Evolutionary conservation across 2,329 filamentous ascomycete species (phyloP), one percentile per base, ranked within the genome.

Genomic region (Acephala macrosclerotiorum): DNA sequence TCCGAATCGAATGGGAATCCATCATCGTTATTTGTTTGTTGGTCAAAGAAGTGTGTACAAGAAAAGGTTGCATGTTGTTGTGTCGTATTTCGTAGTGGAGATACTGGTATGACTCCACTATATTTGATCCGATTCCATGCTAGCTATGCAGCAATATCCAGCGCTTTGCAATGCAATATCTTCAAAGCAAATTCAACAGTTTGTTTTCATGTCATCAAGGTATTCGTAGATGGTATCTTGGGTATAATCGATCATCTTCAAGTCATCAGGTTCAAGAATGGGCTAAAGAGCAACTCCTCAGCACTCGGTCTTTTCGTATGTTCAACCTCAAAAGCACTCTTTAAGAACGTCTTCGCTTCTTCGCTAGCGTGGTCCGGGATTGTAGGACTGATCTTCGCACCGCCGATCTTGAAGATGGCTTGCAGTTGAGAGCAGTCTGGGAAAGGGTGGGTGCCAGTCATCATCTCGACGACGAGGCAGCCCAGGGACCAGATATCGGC

Each of bases 401-500:
- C 94, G 45, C 94, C 94, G 77, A 99, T 98, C 82, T 97, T 97
- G 85, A 99, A 99, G 75, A 99, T 97, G 66, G 96, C 96, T 78
- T 99, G 96, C 69, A 99, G 84, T 79, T 99, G 96, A 66, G 93
- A 96, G 83, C 94, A 97, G 80, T 97, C 95, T 0, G 96, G 96
- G 84, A 97, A 97, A 0, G 96, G 96, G 77, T 98, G 96, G 53
- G 89, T 91, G 63, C 96, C 96, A 14, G 96, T 98, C 85, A 98
- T 97, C 96, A 99, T 99, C 82, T 99, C 96, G 26, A 99, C 95
- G 16, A 99, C 93, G 60, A 99, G 84, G 78, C 96, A 99, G 38
- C 96, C 96, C 26, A 99, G 87, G 55, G 93, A 97, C 96, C 96
- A 99, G 73, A 99, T 99, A 75, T 99, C 96, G 16, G 96, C 96